phyloP scores from a whole-genome alignment of 768 basidiomycete genomes.

The Hemileccinum rubropunctum region DNA sequence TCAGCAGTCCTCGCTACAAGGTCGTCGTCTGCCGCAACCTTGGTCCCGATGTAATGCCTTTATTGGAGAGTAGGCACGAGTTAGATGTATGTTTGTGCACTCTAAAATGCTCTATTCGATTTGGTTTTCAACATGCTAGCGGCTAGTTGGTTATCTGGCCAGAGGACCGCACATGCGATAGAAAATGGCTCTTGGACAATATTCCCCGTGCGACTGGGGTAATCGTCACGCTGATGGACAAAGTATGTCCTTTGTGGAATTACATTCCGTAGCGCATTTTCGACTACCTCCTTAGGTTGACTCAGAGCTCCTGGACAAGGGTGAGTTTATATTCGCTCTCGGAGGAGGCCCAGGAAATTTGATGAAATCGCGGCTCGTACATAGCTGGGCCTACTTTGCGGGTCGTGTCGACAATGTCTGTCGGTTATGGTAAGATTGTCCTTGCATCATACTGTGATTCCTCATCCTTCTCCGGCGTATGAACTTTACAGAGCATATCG shows the following conservation, averaged over 20 bases:
- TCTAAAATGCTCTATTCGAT: too few relatives aligned
- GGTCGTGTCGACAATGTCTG: conserved; percentile 92
- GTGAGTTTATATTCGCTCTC: conserved; percentile 21
- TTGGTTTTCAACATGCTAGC: not conserved
- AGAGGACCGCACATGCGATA: conserved; percentile 53
- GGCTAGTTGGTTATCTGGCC: conserved; percentile 48
- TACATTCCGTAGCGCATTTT: not conserved
- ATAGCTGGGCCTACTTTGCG: conserved; percentile 71
- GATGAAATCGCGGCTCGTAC: conserved; percentile 22
- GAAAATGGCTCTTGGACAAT: conserved; percentile 74
- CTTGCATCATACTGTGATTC: not conserved
- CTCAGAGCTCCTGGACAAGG: conserved; percentile 50
- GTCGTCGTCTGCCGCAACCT: conserved; percentile 61
- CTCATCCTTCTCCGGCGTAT: not conserved
- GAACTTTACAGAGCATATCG: conserved; percentile 70
- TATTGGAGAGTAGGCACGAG: conserved; percentile 47
- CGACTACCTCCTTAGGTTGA: conserved; percentile 51
- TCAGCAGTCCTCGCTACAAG: conserved; percentile 30
- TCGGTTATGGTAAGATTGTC: conserved; percentile 66
- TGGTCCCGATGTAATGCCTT: conserved; percentile 61
- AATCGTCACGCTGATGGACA: conserved; percentile 67
- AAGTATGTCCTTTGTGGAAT: conserved; percentile 40
- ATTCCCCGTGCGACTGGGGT: conserved; percentile 61
- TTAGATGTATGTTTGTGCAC: conserved; percentile 45
- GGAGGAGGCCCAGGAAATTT: not conserved